These are phyloP conservation scores for Aciculosporium take DNA, from an alignment of 2,329 filamentous ascomycete genomes.

Conservation along the genomic window DNA sequence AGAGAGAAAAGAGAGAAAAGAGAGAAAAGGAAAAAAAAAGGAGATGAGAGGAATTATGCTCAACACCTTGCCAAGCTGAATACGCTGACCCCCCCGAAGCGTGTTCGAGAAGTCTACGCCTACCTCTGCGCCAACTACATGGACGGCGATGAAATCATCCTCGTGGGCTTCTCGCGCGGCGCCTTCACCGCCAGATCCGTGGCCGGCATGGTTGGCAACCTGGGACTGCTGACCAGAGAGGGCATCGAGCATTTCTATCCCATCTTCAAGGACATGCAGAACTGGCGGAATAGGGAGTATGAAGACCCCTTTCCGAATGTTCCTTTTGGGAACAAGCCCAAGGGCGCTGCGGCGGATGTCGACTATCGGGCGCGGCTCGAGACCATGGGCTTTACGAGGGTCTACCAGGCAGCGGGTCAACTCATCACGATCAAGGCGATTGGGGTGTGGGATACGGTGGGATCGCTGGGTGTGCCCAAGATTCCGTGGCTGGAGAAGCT, in stretches of 20 bases:
- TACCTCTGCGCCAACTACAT: constrained; percentile 49
- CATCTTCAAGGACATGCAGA: constrained; percentile 42
- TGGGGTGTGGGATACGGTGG: constrained; percentile 34
- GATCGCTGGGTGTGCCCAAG: constrained; percentile 31
- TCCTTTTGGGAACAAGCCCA: constrained; percentile 36
- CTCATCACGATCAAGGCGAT: constrained; percentile 31
- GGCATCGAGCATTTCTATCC: constrained; percentile 41
- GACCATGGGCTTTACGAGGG: constrained; percentile 28
- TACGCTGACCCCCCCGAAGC: constrained; percentile 16
- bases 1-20: too few species aligned
- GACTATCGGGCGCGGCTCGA: constrained; percentile 31
- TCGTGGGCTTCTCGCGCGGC: constrained; percentile 43
- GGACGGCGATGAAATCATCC: constrained; percentile 40
- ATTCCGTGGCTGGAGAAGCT: constrained; percentile 30
- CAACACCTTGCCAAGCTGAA: too few species aligned
- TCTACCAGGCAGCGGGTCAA: constrained; percentile 24
- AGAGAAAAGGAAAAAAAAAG: too few species aligned
- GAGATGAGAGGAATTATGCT: too few species aligned
- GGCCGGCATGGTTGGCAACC: constrained; percentile 34
- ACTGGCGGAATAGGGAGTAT: constrained; percentile 32
- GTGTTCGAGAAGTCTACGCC: constrained; percentile 45
- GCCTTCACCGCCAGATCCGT: constrained; percentile 45
- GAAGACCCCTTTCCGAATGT: constrained; percentile 31
- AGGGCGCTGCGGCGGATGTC: constrained; percentile 25
- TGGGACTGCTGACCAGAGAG: constrained; percentile 38